Evolutionary conservation across 2,329 filamentous ascomycete species (phyloP), one percentile per base, ranked within the genome.

Genomic region (Trichophyton simii): DNA sequence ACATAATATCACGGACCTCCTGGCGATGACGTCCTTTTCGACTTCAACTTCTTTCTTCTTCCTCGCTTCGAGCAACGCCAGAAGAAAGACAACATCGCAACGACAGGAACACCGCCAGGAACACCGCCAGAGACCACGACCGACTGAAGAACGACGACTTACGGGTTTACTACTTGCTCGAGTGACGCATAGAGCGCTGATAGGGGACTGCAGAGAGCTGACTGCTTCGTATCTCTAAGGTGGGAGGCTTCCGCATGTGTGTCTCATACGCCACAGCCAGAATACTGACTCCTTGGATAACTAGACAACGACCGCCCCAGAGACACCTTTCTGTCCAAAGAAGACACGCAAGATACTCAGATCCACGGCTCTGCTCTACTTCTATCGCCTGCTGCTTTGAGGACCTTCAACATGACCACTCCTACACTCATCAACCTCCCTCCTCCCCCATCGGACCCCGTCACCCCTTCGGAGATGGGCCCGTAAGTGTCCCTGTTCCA

Each of bases 351-450:
- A 13, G 34, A 38, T 13, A 28, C 46, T 3, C 46, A 52, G 9
- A 22, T 28, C 7, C 18, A 28, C 46, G 20, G 7, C 18, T 13
- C 41, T 18, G 28, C 28, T n/a, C n/a, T 44, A 20, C 41, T 18
- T n/a, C 4, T 20, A n/a, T n/a, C 5, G 4, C 15, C n/a, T 20
- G 7, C 7, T 15, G 4, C 15, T 44, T 44, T 15, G n/a, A 7
- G n/a, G 34, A 38, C 34, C 34, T 38, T 28, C 46, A 86, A 84
- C 15, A 83, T 77, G 65, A 72, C 73, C 61, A 73, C 81, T 65
- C 87, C 86, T 22, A 91, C 87, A 63, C 76, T 92, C 65, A 91
- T 92, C 79, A 90, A 91, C 72, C 82, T 95, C 63, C 90, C 90
- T 52, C 88, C 89, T 64, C 87, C 89, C 62, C 84, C 87, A 20